Evolutionary conservation across 306 rosid genomes (phyloP), one percentile per base, ranked within the genome.

Genomic region (Cucumis cinereus): DNA sequence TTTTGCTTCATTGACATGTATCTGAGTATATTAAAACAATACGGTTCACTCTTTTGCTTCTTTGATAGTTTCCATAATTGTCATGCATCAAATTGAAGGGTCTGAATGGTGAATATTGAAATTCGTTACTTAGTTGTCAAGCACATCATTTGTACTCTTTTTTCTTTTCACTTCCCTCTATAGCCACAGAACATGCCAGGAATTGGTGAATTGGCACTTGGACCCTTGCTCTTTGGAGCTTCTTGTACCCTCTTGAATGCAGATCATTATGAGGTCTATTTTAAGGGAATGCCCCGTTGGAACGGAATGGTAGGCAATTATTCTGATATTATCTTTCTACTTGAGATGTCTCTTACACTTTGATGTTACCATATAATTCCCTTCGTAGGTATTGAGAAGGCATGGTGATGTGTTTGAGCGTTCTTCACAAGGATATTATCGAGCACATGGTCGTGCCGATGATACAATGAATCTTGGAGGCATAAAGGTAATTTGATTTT

Each of bases 391-490:
- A 78, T 79, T 93, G 76, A 80, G 97, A 81, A 91, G 98, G 85
- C 98, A 93, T 78, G 97, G 97, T 33, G 98, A 93, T 88, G 78
- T 93, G 75, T 88, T 93, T 84, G 98, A 91, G 89, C 90, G 83
- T 75, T 86, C 90, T 23, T 78, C 88, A 77, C 82, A 81, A 81
- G 96, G 96, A 63, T 93, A 90, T 88, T 91, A 91, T 78, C 98
- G 82, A 61, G 98, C 98, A 3, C 98, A 91, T 75, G 98, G 98
- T 58, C 96, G 98, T 77, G 94, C 94, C 5, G 98, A 93, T 81
- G 98, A 93, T 83, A 91, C 97, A 43, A 93, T 93, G 98, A 93
- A 93, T 84, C 92, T 93, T 45, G 97, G 97, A 64, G 98, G 98
- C 77, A 91, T 93, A 87, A 93, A 93, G 98, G 98, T 93, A 55